Conservation (phyloP, 371 early-diverging fungal species). For the Massospora cicadina region DNA sequence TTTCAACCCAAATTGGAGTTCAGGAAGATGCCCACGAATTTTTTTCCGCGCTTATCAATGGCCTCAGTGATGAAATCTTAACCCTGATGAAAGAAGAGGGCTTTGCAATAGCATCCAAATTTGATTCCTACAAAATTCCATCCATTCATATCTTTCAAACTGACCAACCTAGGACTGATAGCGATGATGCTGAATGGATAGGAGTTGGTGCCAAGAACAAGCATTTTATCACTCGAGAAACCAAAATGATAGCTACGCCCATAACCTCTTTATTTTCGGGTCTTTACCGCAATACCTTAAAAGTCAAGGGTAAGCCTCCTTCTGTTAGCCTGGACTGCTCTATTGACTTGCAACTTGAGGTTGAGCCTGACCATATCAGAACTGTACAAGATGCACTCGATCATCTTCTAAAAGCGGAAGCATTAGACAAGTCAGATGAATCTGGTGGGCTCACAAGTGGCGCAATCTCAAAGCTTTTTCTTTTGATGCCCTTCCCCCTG, state of each 20-base stretch:
- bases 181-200: conserved; percentile 48
- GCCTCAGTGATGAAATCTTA: conserved; percentile 82
- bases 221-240: conserved; percentile 23
- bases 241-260: conserved; percentile 49
- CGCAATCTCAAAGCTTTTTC: conserved; percentile 63
- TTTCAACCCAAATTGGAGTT: conserved; percentile 31
- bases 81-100: not conserved
- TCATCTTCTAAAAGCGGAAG: conserved; percentile 55
- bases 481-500: conserved; percentile 72
- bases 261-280: conserved; percentile 81
- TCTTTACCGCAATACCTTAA: conserved; percentile 51
- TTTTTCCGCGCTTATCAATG: conserved; percentile 77
- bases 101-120: not conserved
- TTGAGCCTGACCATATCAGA: conserved; percentile 50
- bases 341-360: conserved; percentile 72
- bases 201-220: conserved; percentile 81
- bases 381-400: conserved; percentile 73
- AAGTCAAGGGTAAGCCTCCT: conserved; percentile 53
- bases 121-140: not conserved
- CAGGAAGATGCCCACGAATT: conserved; percentile 98
- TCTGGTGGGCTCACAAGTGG: conserved; percentile 26
- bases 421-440: conserved; percentile 24
- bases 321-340: conserved; percentile 78
- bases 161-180: conserved; percentile 12
- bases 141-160: conserved; percentile 15